phyloP scores from a whole-genome alignment of 352 stramenopile genomes.

The Pseudoperonospora humuli region DNA sequence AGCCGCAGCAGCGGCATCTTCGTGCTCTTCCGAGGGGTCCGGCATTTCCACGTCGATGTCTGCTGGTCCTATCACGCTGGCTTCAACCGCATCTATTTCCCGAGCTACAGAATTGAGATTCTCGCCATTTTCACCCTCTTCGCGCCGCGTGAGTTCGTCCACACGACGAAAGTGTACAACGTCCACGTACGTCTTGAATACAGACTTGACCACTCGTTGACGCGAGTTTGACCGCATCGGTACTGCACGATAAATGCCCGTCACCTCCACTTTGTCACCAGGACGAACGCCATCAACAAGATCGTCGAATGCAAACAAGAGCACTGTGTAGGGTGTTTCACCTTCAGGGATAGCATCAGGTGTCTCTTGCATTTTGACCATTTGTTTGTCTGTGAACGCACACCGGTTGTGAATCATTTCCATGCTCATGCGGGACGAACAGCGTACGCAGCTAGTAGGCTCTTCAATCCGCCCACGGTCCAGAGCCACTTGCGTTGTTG shows the following conservation, averaged over 20 bases:
- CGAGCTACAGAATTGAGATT: constrained; percentile 1
- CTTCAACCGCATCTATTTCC: constrained; percentile 10
- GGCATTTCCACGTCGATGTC: constrained; percentile 31
- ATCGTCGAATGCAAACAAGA: constrained; percentile 98
- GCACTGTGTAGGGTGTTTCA: constrained; percentile 96
- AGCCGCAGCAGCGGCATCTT: constrained; percentile 34
- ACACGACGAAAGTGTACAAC: constrained; percentile 96
- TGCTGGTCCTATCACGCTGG: constrained; percentile 21
- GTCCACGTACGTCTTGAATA: constrained; percentile 99
- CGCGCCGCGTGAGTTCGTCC: constrained; percentile 60
- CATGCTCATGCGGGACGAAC: constrained; percentile 89
- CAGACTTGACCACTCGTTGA: constrained; percentile 91
- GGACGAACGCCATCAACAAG: constrained; percentile 95
- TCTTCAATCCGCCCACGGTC: constrained; percentile 95
- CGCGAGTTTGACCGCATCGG: constrained; percentile 90
- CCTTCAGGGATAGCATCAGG: constrained; percentile 96
- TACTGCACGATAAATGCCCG: constrained; percentile 96
- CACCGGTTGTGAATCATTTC: constrained; percentile 97
- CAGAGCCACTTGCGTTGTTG: constrained; percentile 86
- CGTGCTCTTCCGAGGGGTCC: constrained; percentile 28
- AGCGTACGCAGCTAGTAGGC: constrained; percentile 85
- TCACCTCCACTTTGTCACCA: constrained; percentile 95
- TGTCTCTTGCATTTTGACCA: constrained; percentile 97
- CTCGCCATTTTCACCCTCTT: constrained; percentile 26
- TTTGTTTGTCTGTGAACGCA: constrained; percentile 97